phyloP scores from a whole-genome alignment of 331 rosid species.

The Stylosanthes scabra region DNA sequence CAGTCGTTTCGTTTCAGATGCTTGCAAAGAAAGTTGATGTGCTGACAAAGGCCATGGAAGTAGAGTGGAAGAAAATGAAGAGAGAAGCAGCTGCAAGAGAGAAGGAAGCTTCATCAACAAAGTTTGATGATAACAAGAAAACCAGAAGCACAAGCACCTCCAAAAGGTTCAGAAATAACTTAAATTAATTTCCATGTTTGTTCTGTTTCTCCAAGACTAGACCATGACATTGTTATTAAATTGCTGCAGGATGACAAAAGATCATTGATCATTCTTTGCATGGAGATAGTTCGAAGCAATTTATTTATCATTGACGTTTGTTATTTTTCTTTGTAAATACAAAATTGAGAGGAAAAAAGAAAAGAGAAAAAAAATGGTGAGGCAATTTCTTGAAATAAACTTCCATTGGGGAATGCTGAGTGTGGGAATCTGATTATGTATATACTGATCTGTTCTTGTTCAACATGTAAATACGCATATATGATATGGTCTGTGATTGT shows the following conservation, averaged over 20 bases:
- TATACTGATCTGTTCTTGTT: slow-evolving; percentile 33
- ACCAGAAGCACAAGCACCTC: slow-evolving; percentile 51
- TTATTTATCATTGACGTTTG: slow-evolving; percentile 26
- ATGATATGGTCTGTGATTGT: slow-evolving; percentile 29
- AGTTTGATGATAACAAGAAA: slow-evolving; percentile 54
- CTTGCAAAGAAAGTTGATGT: slow-evolving; percentile 81
- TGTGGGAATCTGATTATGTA: slow-evolving; percentile 33
- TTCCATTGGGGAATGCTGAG: slow-evolving; percentile 13
- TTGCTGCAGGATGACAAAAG: slow-evolving; percentile 58
- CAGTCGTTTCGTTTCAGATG: slow-evolving; percentile 53
- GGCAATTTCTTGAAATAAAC: slow-evolving; percentile 45
- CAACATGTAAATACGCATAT: slow-evolving; percentile 38
- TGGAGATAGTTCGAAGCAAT: slow-evolving; percentile 39
- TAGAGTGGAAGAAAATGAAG: slow-evolving; percentile 77
- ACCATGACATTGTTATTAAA: slow-evolving; percentile 25
- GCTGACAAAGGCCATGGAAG: slow-evolving; percentile 77
- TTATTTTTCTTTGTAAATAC: slow-evolving; percentile 50
- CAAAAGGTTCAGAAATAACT: slow-evolving; percentile 59
- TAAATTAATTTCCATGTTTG: slow-evolving; percentile 11
- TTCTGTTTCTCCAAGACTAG: not conserved
- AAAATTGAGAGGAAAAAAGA: not conserved
- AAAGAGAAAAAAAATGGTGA: slow-evolving; percentile 22
- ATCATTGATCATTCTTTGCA: slow-evolving; percentile 38
- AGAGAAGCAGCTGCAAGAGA: slow-evolving; percentile 82
- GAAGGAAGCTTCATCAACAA: slow-evolving; percentile 62